Conservation (phyloP, 805 yeast species). For the Schizosaccharomyces octosporus region DNA sequence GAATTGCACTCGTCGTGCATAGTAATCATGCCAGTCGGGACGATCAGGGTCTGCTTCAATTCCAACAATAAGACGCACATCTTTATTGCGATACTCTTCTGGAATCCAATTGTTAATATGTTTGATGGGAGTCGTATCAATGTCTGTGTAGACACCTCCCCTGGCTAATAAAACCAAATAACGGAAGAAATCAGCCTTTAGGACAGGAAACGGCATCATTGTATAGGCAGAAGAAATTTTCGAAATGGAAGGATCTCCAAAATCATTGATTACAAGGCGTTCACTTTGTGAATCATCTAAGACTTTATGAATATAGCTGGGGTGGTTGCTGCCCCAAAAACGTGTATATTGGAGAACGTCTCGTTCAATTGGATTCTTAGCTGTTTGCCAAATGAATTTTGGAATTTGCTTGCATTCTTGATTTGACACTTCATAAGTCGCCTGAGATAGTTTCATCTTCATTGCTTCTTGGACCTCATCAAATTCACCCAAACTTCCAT, state of each 20-base stretch:
- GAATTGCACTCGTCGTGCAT: conserved; percentile 76
- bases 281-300: background rate
- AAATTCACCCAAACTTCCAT: too few relatives aligned
- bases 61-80: conserved; percentile 60
- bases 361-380: background rate
- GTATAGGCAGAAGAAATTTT: conserved; percentile 45
- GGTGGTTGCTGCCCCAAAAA: background rate
- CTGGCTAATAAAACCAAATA: conserved; percentile 66
- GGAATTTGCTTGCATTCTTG: background rate
- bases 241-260: background rate
- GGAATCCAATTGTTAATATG: conserved; percentile 60
- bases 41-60: conserved; percentile 95
- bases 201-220: conserved; percentile 50
- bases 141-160: conserved; percentile 83
- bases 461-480: background rate
- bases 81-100: conserved; percentile 13
- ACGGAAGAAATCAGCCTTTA: conserved; percentile 84
- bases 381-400: background rate
- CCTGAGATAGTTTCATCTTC: background rate
- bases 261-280: background rate
- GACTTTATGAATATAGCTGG: background rate
- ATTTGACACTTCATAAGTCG: background rate
- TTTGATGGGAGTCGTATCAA: conserved; percentile 60
- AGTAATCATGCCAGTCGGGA: conserved; percentile 82
- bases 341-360: background rate